Conservation (phyloP, 2,329 filamentous ascomycete genomes). For the Aspergillus tanneri region DNA sequence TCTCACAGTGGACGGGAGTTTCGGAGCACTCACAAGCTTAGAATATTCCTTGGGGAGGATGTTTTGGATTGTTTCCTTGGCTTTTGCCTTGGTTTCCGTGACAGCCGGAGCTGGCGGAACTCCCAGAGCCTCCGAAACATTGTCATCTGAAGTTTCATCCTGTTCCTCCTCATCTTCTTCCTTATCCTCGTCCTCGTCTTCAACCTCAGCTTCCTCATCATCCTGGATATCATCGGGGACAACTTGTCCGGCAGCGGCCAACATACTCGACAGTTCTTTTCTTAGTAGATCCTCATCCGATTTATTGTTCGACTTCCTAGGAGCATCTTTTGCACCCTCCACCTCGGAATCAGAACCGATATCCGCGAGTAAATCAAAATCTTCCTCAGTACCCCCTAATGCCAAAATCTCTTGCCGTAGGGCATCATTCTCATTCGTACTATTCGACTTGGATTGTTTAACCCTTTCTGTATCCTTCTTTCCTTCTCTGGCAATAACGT, state of each 20-base stretch:
- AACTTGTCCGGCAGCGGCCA: constrained; percentile 38
- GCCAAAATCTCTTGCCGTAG: constrained; percentile 47
- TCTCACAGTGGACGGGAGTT: neutral
- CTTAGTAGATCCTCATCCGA: constrained; percentile 39
- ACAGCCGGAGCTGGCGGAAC: constrained; percentile 25
- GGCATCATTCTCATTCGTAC: constrained; percentile 28
- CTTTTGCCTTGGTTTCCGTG: constrained; percentile 24
- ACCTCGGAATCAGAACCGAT: constrained; percentile 49
- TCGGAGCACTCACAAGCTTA: constrained; percentile 31
- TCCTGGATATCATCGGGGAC: constrained; percentile 38
- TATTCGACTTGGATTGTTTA: constrained; percentile 21
- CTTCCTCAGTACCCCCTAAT: constrained; percentile 51
- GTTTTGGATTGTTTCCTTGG: constrained; percentile 21
- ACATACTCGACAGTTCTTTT: constrained; percentile 39
- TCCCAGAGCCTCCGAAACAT: constrained; percentile 34
- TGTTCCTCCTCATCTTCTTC: constrained; percentile 34
- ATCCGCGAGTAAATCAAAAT: constrained; percentile 47
- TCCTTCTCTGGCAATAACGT: constrained; percentile 41
- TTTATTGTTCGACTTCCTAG: constrained; percentile 26
- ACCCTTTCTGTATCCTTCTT: constrained; percentile 26
- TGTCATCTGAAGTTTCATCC: constrained; percentile 27
- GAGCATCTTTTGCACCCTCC: constrained; percentile 32
- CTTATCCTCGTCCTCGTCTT: constrained; percentile 42
- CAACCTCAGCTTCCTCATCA: constrained; percentile 31
- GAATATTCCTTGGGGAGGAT: constrained; percentile 38